phyloP scores from a whole-genome alignment of 2,329 filamentous ascomycete genomes.

The Fusarium acutatum region DNA sequence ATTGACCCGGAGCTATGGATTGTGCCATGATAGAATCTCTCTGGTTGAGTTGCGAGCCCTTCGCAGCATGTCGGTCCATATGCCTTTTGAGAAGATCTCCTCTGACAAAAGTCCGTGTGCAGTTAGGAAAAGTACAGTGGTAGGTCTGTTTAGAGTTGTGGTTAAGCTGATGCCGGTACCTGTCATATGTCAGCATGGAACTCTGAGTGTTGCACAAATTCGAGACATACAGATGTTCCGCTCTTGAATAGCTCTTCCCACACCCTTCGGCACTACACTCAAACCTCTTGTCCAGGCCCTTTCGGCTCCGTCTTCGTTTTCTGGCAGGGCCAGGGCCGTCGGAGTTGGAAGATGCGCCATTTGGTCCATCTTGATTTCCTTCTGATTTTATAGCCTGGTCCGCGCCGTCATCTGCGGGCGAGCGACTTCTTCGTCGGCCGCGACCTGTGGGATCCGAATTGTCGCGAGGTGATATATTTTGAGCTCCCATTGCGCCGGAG shows the following conservation, averaged over 20 bases:
- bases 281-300: constrained; percentile 82
- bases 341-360: constrained; percentile 61
- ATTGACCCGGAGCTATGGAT: constrained; percentile 51
- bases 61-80: constrained; percentile 80
- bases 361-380: constrained; percentile 42
- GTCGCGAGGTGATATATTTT: constrained; percentile 49
- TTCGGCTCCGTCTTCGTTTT: constrained; percentile 76
- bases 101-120: constrained; percentile 88
- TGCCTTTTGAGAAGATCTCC: constrained; percentile 91
- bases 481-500: constrained; percentile 53
- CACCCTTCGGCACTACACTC: constrained; percentile 87
- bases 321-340: constrained; percentile 67
- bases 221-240: constrained; percentile 82
- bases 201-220: constrained; percentile 21
- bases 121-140: constrained; percentile 90
- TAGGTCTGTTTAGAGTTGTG: constrained; percentile 97
- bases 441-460: constrained; percentile 47
- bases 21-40: constrained; percentile 66
- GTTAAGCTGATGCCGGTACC: constrained; percentile 91
- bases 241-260: constrained; percentile 94
- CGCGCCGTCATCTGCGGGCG: constrained; percentile 53
- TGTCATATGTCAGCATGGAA: constrained; percentile 42
- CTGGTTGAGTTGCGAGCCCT: constrained; percentile 78
- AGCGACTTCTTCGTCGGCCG: constrained; percentile 53
- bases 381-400: constrained; percentile 52